These are phyloP conservation scores for Dictyostelium purpureum DNA, from an alignment of 78 protist genomes.

Conservation along the genomic window DNA sequence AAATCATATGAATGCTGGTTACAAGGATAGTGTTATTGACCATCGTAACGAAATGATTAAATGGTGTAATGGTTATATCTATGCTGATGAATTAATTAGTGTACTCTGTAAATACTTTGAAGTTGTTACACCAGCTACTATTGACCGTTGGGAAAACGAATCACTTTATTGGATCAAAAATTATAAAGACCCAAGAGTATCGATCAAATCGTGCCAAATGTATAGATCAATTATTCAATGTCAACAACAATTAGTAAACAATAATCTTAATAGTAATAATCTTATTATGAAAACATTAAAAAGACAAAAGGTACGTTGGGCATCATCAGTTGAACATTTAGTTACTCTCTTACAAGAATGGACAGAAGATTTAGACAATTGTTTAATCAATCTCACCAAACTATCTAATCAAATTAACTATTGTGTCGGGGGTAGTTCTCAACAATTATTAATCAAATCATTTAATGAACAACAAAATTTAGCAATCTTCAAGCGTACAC, in stretches of 20 bases:
- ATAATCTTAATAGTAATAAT: not conserved
- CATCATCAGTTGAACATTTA: constrained; percentile 59
- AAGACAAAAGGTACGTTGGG: constrained; percentile 48
- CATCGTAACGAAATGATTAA: constrained; percentile 73
- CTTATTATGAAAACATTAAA: not conserved
- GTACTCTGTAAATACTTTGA: constrained; percentile 72
- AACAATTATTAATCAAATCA: not conserved
- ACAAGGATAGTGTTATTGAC: constrained; percentile 61
- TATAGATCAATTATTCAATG: constrained; percentile 66
- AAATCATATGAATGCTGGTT: too few species aligned
- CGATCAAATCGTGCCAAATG: constrained; percentile 61
- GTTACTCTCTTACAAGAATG: constrained; percentile 41
- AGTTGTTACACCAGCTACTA: not conserved
- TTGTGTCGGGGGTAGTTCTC: not conserved
- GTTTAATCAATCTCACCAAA: not conserved
- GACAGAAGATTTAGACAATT: constrained; percentile 37
- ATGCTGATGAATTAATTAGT: constrained; percentile 41
- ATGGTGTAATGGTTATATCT: constrained; percentile 64
- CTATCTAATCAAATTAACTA: not conserved
- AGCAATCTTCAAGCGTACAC: constrained; percentile 28
- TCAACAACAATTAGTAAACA: constrained; percentile 35
- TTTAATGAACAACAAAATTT: constrained; percentile 5
- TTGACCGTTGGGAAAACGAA: constrained; percentile 68
- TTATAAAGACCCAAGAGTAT: constrained; percentile 59
- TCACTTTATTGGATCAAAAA: constrained; percentile 61